These are phyloP conservation scores for Smallanthus sonchifolius DNA, from an alignment of 129 eudicot genomes.

Conservation along the genomic window DNA sequence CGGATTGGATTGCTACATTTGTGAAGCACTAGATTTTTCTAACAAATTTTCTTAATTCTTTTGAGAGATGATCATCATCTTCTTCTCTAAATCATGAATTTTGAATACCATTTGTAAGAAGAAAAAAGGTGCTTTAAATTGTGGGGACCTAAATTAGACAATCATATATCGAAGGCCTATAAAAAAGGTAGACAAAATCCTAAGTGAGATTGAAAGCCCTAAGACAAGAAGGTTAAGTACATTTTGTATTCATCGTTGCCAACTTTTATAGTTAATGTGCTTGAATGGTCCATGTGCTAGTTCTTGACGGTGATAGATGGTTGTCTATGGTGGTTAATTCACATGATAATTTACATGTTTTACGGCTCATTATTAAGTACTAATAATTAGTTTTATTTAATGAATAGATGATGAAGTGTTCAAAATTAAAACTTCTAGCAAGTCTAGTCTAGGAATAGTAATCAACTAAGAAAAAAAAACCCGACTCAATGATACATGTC, in stretches of 20 bases:
- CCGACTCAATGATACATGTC: no score
- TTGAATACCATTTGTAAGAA: no score
- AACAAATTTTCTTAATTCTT: no score
- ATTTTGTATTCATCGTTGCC: constrained; percentile 2
- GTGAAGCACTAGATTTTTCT: no score
- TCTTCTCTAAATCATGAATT: no score
- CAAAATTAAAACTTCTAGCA: no score
- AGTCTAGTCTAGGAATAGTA: no score
- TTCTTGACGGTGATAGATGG: constrained; percentile 3
- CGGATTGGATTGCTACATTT: no score
- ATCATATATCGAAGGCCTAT: background rate
- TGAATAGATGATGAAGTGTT: background rate
- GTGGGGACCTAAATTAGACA: background rate
- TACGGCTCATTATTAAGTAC: background rate
- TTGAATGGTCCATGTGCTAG: constrained; percentile 10
- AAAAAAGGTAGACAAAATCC: background rate
- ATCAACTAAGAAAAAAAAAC: no score
- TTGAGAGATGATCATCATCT: no score
- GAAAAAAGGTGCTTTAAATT: background rate
- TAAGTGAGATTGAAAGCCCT: constrained; percentile 10
- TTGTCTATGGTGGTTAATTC: background rate
- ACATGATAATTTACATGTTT: background rate
- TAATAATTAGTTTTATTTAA: background rate
- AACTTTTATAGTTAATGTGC: constrained; percentile 2
- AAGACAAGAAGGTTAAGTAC: constrained; percentile 4